Percentiles rank a stretch among this genome's conserved stretches.
These are phyloP conservation scores for Toxoplasma gondii DNA, from an alignment of 169 alveolate genomes.

Conservation along the genomic window DNA sequence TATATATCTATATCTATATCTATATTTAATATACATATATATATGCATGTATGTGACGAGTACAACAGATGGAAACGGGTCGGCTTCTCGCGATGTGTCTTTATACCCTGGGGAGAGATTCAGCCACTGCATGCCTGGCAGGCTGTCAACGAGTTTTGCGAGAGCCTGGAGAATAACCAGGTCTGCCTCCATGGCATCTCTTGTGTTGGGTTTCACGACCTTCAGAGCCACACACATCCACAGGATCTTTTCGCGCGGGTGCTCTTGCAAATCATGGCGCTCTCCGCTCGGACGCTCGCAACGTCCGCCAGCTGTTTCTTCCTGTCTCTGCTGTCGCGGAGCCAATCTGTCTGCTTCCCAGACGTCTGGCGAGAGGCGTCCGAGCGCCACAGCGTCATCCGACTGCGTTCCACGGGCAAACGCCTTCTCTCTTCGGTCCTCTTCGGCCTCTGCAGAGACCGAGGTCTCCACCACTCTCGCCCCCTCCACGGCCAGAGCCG, in stretches of 20 bases:
- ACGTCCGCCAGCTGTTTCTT: background rate
- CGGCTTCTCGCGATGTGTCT: too few species aligned
- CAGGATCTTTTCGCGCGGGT: background rate
- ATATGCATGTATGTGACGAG: too few species aligned
- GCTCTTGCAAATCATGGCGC: background rate
- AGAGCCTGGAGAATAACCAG: background rate
- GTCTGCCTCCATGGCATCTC: background rate
- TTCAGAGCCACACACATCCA: slow-evolving; percentile 10
- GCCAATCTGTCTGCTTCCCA: background rate
- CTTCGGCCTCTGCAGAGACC: background rate
- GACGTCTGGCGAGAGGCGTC: background rate
- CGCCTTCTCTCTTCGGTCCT: background rate
- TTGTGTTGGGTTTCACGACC: background rate
- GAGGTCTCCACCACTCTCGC: background rate
- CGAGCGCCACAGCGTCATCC: background rate
- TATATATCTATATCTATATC: background rate
- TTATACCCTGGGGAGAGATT: background rate
- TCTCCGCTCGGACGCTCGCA: background rate
- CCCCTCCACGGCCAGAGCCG: background rate
- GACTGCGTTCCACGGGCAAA: background rate
- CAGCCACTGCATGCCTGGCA: background rate
- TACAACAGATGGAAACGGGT: too few species aligned
- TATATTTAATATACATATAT: too few species aligned
- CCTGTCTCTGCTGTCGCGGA: background rate
- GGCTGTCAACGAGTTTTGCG: background rate